phyloP scores from a whole-genome alignment of 1,284 basidiomycete species.

The Tremellales sp. region DNA sequence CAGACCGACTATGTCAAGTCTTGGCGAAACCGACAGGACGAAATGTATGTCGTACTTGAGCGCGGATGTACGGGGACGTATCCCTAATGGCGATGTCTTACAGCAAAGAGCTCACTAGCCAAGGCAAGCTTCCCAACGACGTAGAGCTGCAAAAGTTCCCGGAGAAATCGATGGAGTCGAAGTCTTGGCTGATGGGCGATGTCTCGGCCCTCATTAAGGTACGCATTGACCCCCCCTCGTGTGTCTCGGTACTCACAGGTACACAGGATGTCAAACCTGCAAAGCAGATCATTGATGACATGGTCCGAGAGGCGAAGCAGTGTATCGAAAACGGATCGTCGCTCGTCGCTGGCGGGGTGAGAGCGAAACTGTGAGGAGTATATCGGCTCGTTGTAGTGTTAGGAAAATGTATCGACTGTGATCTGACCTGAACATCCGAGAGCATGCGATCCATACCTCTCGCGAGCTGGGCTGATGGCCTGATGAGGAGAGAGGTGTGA shows the following conservation, averaged over 20 bases:
- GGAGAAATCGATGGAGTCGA: conserved; percentile 63
- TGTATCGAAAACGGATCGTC: conserved; percentile 28
- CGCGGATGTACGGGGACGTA: not conserved
- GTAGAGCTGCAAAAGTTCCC: conserved; percentile 70
- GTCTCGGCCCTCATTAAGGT: conserved; percentile 69
- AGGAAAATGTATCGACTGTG: no score
- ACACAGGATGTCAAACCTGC: conserved; percentile 67
- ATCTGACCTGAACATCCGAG: no score
- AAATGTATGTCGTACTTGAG: conserved; percentile 46
- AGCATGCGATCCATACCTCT: no score
- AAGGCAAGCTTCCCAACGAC: conserved; percentile 70
- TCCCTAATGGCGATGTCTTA: conserved; percentile 29
- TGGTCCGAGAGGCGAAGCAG: conserved; percentile 51
- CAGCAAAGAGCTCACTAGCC: conserved; percentile 69
- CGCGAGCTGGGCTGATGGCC: no score
- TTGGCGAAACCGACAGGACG: conserved; percentile 53
- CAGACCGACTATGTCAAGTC: conserved; percentile 74
- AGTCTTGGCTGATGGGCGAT: conserved; percentile 72
- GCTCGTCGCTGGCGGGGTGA: conserved; percentile 8
- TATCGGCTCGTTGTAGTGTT: no score
- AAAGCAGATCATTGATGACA: conserved; percentile 72
- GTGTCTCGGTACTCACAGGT: conserved; percentile 25
- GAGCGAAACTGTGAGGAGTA: conserved; percentile 17
- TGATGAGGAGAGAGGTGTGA: no score
- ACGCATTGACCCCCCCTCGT: conserved; percentile 1